Conservation (phyloP, 2,329 filamentous ascomycete genomes). For the Diaporthe aspalathi region DNA sequence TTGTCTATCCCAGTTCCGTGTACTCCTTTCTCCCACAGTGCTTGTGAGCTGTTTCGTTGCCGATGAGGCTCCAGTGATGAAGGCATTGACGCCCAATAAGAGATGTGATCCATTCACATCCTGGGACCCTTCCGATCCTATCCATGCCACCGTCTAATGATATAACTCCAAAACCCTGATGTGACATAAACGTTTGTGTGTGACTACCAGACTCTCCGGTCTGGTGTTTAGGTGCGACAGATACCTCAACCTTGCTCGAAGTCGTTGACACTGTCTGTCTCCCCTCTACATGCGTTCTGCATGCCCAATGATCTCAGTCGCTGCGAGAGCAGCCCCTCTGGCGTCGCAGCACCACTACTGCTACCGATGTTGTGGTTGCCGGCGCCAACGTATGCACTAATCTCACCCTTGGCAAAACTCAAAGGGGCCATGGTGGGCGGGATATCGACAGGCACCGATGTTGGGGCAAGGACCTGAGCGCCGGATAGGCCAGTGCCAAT, state of each 20-base stretch:
- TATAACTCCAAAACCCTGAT: neutral
- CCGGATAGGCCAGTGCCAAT: slow-evolving; percentile 5
- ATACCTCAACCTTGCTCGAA: neutral
- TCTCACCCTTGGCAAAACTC: slow-evolving; percentile 45
- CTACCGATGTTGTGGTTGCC: slow-evolving; percentile 64
- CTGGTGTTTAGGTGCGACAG: neutral
- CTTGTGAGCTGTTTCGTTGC: neutral
- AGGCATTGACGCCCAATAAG: neutral
- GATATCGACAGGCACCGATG: slow-evolving; percentile 4
- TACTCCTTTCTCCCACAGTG: neutral
- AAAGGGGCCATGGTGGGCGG: slow-evolving; percentile 41
- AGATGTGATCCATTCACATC: neutral
- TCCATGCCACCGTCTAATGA: neutral
- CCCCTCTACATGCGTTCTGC: slow-evolving; percentile 42
- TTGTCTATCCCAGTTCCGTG: neutral
- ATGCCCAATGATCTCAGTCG: slow-evolving; percentile 73
- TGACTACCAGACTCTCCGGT: too few relatives aligned
- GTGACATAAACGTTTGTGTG: neutral
- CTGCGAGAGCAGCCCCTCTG: slow-evolving; percentile 77
- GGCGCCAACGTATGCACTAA: slow-evolving; percentile 66
- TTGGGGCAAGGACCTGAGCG: slow-evolving; percentile 1
- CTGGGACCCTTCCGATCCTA: too few relatives aligned
- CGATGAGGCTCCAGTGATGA: neutral
- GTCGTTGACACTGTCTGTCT: neutral
- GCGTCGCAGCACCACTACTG: slow-evolving; percentile 50